Evolutionary conservation across 1,139 yeast genomes (phyloP).

Genomic region (Lodderomyces oxycetoniae): DNA sequence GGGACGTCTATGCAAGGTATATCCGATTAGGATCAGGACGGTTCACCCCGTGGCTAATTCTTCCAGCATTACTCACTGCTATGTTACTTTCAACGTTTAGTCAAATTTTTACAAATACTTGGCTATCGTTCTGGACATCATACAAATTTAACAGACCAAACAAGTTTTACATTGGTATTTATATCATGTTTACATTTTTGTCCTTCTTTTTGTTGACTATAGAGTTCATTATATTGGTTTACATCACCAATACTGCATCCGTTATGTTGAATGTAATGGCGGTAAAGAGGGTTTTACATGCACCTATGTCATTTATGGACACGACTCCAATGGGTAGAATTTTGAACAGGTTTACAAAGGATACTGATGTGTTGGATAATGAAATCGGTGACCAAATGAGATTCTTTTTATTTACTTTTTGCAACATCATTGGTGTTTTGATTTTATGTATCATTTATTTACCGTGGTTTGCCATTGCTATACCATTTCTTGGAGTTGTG

Average conservation of each 20-base stretch:
- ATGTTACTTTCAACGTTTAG: constrained; percentile 51
- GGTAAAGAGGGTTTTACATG: constrained; percentile 55
- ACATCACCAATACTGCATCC: constrained; percentile 48
- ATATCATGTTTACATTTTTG: constrained; percentile 51
- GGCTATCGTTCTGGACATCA: constrained; percentile 84
- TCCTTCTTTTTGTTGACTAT: constrained; percentile 31
- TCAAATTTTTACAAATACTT: constrained; percentile 64
- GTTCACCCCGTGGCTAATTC: constrained; percentile 21
- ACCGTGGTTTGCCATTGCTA: constrained; percentile 60
- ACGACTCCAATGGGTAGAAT: constrained; percentile 63
- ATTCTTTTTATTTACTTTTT: constrained; percentile 39
- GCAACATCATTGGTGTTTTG: constrained; percentile 59
- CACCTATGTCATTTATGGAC: constrained; percentile 58
- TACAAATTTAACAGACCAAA: constrained; percentile 44
- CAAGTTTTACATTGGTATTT: constrained; percentile 68
- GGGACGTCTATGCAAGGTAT: constrained; percentile 37
- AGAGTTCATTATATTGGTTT: constrained; percentile 47
- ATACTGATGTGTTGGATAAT: constrained; percentile 79
- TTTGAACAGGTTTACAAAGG: constrained; percentile 66
- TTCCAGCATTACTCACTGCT: constrained; percentile 21
- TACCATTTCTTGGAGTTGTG: constrained; percentile 36
- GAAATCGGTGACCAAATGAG: constrained; percentile 64
- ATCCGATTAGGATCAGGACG: constrained; percentile 55
- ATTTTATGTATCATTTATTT: constrained; percentile 66
- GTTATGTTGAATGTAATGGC: constrained; percentile 46